Evolutionary conservation across 1,284 basidiomycete genomes (phyloP).

Genomic region (Clitocybe nebularis): DNA sequence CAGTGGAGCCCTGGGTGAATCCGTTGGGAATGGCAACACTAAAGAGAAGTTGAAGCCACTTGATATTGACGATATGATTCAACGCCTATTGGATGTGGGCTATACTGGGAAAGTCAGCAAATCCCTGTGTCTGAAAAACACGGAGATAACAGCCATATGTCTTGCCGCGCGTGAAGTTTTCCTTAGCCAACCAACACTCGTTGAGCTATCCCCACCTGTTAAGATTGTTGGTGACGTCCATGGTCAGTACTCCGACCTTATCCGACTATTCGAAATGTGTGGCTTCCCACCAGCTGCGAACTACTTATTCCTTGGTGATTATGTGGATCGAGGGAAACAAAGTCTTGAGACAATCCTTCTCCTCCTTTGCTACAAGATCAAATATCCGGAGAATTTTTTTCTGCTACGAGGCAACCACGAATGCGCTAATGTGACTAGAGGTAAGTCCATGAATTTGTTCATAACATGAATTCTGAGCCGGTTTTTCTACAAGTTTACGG

Average conservation of each 20-base stretch:
- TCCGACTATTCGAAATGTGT: slow-evolving; percentile 99
- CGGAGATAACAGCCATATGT: slow-evolving; percentile 94
- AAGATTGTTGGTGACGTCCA: slow-evolving; percentile 99
- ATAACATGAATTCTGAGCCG: slow-evolving; percentile 25
- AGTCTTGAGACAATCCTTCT: slow-evolving; percentile 97
- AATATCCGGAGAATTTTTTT: slow-evolving; percentile 99
- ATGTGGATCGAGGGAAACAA: slow-evolving; percentile 98
- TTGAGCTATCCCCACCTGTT: slow-evolving; percentile 96
- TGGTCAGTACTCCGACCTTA: slow-evolving; percentile 97
- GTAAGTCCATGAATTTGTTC: too few relatives aligned
- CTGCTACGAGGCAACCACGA: slow-evolving; percentile 97
- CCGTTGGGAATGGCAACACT: slow-evolving; percentile 41
- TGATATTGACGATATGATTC: slow-evolving; percentile 99
- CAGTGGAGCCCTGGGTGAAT: slow-evolving; percentile 43
- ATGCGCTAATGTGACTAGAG: slow-evolving; percentile 98
- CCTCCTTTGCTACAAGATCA: slow-evolving; percentile 98
- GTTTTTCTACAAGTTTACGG: slow-evolving; percentile 82
- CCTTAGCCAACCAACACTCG: slow-evolving; percentile 93
- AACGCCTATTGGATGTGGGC: slow-evolving; percentile 92
- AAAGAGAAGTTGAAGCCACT: slow-evolving; percentile 66
- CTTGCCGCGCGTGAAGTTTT: slow-evolving; percentile 97
- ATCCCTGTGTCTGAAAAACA: slow-evolving; percentile 93
- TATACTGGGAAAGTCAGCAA: slow-evolving; percentile 99
- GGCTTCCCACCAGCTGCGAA: slow-evolving; percentile 97
- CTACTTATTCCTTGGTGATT: slow-evolving; percentile 98